These are phyloP conservation scores for Aspergillus japonicus DNA, from an alignment of 2,329 filamentous ascomycete species.

Conservation along the genomic window DNA sequence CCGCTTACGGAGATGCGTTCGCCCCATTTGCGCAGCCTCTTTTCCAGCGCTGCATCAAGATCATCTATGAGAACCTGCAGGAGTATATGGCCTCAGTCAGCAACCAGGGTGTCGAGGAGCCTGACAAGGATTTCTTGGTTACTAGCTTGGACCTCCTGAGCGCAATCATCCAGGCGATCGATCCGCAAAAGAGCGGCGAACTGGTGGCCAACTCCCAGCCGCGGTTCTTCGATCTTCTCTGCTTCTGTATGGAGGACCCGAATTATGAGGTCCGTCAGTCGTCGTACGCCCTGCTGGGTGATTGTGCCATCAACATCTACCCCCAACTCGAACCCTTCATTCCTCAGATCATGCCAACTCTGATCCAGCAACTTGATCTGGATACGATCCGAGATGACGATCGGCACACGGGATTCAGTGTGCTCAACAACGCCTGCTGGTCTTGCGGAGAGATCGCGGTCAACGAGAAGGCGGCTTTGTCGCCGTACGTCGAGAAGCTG, in stretches of 20 bases:
- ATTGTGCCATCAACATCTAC: conserved; percentile 92
- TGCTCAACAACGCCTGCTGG: conserved; percentile 98
- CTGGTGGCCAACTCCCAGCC: conserved; percentile 74
- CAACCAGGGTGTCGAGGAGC: conserved; percentile 69
- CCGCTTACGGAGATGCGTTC: conserved; percentile 78
- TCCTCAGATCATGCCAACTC: conserved; percentile 67
- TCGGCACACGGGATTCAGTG: conserved; percentile 80
- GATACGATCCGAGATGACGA: conserved; percentile 74
- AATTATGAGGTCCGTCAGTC: conserved; percentile 94
- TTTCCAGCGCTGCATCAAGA: conserved; percentile 81
- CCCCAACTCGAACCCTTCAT: conserved; percentile 73
- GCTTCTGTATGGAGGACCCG: conserved; percentile 87
- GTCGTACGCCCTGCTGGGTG: conserved; percentile 88
- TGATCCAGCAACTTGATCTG: conserved; percentile 86
- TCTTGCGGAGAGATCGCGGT: conserved; percentile 89
- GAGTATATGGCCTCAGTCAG: conserved; percentile 69
- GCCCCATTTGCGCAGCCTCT: conserved; percentile 82
- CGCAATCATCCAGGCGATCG: conserved; percentile 86
- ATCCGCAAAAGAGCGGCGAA: conserved; percentile 68
- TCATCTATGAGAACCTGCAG: conserved; percentile 89
- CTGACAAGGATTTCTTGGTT: conserved; percentile 95
- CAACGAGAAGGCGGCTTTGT: conserved; percentile 69
- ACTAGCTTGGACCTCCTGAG: conserved; percentile 92
- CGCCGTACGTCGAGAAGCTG: conserved; percentile 72
- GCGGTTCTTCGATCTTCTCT: conserved; percentile 84